Conservation (phyloP, 1,284 basidiomycete species). For the Ganoderma lucidum region DNA sequence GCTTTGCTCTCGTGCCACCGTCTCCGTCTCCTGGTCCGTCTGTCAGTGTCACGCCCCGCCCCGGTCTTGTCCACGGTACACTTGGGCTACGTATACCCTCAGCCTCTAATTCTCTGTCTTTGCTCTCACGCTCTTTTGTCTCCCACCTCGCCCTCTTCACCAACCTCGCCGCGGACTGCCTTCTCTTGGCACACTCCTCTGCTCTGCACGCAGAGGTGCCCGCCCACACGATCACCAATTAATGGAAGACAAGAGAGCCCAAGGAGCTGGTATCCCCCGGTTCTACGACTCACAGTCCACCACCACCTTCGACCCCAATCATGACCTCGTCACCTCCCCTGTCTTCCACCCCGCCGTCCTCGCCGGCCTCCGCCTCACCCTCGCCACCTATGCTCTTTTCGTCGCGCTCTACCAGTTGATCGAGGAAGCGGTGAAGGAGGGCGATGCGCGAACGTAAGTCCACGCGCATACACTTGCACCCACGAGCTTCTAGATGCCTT, state of each 20-base stretch:
- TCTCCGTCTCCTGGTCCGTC: neutral
- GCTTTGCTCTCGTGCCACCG: slow-evolving; percentile 7
- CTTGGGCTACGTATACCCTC: neutral
- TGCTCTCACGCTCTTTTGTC: neutral
- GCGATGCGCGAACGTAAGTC: slow-evolving; percentile 38
- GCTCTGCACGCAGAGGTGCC: neutral
- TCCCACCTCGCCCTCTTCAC: neutral
- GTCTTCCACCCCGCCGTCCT: slow-evolving; percentile 56
- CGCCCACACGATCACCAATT: slow-evolving; percentile 2
- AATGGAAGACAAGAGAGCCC: slow-evolving; percentile 9
- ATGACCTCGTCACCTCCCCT: slow-evolving; percentile 67
- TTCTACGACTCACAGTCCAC: slow-evolving; percentile 23
- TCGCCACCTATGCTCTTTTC: slow-evolving; percentile 63
- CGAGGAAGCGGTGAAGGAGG: slow-evolving; percentile 44
- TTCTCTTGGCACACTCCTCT: neutral
- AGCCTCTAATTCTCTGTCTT: neutral
- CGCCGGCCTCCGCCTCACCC: slow-evolving; percentile 53
- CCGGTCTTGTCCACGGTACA: neutral
- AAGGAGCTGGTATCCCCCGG: slow-evolving; percentile 6
- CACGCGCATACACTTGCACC: slow-evolving; percentile 2
- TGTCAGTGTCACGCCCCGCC: neutral
- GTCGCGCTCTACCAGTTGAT: slow-evolving; percentile 55
- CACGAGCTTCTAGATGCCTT: neutral
- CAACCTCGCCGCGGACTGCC: neutral
- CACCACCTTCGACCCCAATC: slow-evolving; percentile 58